Evolutionary conservation across 345 rosid species (phyloP).

Genomic region (Syzygium oleosum): DNA sequence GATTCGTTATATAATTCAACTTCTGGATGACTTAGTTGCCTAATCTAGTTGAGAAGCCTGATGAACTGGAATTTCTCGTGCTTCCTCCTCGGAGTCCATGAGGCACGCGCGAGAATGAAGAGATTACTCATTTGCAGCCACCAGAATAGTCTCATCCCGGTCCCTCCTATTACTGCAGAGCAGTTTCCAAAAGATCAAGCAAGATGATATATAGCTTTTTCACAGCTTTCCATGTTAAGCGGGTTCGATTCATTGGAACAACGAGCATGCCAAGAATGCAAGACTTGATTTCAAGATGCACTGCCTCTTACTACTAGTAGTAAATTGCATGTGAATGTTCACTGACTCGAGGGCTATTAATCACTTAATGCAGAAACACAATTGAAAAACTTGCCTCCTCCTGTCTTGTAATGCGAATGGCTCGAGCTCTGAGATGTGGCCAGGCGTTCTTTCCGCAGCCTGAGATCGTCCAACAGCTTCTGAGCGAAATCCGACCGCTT

Average conservation of each 20-base stretch:
- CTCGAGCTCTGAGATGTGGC: conserved; percentile 42
- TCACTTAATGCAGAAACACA: background rate
- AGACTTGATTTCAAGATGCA: background rate
- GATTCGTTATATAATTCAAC: background rate
- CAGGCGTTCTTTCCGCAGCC: conserved; percentile 66
- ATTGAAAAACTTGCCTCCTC: conserved; percentile 23
- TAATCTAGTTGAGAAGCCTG: background rate
- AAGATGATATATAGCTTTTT: background rate
- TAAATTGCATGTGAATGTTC: background rate
- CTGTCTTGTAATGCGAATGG: conserved; percentile 16
- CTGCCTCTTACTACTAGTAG: background rate
- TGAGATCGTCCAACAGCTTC: conserved; percentile 90
- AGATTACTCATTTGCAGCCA: background rate
- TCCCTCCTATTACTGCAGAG: background rate
- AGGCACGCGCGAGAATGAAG: background rate
- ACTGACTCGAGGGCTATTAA: background rate
- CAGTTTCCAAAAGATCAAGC: background rate
- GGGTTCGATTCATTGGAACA: background rate
- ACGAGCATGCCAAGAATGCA: background rate
- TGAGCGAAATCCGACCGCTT: conserved; percentile 84
- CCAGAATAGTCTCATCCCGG: background rate
- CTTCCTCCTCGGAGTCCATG: background rate
- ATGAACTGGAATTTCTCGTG: background rate
- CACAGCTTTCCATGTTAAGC: background rate
- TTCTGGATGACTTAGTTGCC: background rate